phyloP scores from a whole-genome alignment of 2,329 filamentous ascomycete genomes.

The Diaporthe citrichinensis region DNA sequence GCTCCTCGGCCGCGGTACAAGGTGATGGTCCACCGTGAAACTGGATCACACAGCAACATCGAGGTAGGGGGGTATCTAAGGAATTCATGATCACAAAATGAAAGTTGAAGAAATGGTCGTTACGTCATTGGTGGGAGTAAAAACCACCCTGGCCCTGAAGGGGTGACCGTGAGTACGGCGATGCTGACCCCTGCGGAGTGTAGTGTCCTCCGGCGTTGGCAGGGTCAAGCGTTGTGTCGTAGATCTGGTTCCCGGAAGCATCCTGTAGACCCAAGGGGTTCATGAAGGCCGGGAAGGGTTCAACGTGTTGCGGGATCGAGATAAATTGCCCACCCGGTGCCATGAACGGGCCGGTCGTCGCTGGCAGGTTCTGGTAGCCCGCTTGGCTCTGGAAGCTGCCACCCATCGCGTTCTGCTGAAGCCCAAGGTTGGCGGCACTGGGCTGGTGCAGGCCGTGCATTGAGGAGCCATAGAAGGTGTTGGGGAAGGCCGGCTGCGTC shows the following conservation, averaged over 20 bases:
- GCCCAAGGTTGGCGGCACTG: conserved; percentile 16
- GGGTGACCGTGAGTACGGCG: conserved; percentile 59
- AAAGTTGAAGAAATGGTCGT: conserved; percentile 32
- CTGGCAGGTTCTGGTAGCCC: conserved; percentile 50
- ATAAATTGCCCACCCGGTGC: conserved; percentile 50
- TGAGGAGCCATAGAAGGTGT: conserved; percentile 34
- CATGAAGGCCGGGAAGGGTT: conserved; percentile 41
- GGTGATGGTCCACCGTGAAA: conserved; percentile 1
- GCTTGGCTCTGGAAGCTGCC: conserved; percentile 39
- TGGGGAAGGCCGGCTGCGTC: conserved; percentile 39
- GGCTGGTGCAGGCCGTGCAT: conserved; percentile 39
- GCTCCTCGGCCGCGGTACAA: conserved; percentile 12
- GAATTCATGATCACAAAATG: conserved; percentile 8
- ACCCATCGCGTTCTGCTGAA: conserved; percentile 38
- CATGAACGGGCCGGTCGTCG: conserved; percentile 49
- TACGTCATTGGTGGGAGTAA: conserved; percentile 48
- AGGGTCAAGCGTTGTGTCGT: conserved; percentile 52
- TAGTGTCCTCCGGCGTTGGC: conserved; percentile 52
- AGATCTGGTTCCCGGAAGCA: conserved; percentile 44
- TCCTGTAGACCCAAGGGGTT: conserved; percentile 37
- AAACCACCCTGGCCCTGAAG: conserved; percentile 54
- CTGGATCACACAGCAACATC: conserved; percentile 8
- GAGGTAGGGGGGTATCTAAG: conserved; percentile 32
- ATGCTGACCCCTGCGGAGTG: conserved; percentile 57
- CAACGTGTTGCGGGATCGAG: conserved; percentile 47